Conservation (phyloP, 78 protist species). For the Parvularia atlantis region DNA sequence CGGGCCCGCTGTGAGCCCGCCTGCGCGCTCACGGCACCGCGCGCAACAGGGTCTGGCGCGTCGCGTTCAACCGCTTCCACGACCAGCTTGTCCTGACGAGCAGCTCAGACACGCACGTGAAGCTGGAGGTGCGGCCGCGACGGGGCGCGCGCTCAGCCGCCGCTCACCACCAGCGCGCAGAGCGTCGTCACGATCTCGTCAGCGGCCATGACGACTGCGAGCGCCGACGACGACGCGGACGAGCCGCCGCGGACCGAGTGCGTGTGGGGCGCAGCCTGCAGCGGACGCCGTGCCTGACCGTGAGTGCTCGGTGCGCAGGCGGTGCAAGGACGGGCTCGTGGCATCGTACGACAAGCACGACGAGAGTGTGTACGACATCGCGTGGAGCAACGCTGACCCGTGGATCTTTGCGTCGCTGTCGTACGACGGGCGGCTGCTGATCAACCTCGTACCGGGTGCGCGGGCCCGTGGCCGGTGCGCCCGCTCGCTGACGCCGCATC, state of each 20-base stretch:
- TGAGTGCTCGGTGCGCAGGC: not conserved
- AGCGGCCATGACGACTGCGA: too few relatives aligned
- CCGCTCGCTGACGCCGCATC: too few relatives aligned
- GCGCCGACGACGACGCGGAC: not conserved
- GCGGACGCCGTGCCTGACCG: not conserved
- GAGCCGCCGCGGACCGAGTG: not conserved
- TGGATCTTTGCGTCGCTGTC: conserved; percentile 66
- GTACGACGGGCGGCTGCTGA: conserved; percentile 49
- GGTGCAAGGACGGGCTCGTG: not conserved
- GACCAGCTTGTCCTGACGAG: conserved; percentile 46
- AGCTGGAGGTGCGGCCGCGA: conserved; percentile 26
- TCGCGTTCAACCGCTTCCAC: conserved; percentile 37
- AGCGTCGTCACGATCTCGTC: not conserved
- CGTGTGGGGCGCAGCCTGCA: not conserved
- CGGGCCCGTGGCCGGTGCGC: too few relatives aligned
- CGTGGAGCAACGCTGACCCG: conserved; percentile 43
- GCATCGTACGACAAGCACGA: conserved; percentile 35
- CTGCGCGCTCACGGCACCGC: not conserved
- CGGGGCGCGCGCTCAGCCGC: conserved; percentile 2
- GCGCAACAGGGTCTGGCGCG: conserved; percentile 16
- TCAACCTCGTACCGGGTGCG: conserved; percentile 58
- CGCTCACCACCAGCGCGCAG: not conserved
- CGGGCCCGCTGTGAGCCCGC: not conserved
- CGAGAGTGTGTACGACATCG: conserved; percentile 41
- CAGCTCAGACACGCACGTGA: conserved; percentile 41